Evolutionary conservation across 2,329 filamentous ascomycete species (phyloP), one percentile per base, ranked within the genome.

Genomic region (Colletotrichum magnum): DNA sequence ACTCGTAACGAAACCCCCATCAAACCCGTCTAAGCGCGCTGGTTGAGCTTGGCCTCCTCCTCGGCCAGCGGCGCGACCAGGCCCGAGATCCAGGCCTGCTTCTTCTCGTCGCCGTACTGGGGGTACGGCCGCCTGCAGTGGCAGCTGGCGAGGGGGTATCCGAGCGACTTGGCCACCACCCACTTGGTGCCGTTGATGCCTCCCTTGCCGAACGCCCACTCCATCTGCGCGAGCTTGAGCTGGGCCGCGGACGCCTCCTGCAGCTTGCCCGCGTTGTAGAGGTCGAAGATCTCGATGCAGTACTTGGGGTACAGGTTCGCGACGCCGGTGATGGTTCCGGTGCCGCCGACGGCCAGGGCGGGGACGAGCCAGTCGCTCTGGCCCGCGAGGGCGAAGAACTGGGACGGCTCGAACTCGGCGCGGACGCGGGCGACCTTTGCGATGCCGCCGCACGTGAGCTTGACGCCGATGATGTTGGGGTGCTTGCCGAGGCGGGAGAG

Each of bases 391-490:
- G 89, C 87, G 1, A 90, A 87, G 75, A 94, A 94, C 12, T 84
- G 78, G 2, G 87, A 83, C 0, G 85, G 78, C 0, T 84, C 78
- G 68, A 92, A 80, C 70, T 82, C 77, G 16, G 82, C 83, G 6
- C 79, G 76, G 4, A 94, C 84, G 9, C 92, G 84, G 4, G 89
- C 88, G 57, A 94, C 86, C 79, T 94, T 94, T 68, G 90, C 92
- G 39, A 93, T 92, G 73, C 89, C 90, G n/a, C 91, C 92, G 75
- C 92, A 93, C 2, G 91, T 93, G 64, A 93, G 81, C 81, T 93
- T 93, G 60, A 90, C 88, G 36, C 90, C 91, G 58, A 92, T 88
- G 72, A 93, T 91, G 72, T 92, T 92, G 50, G 84, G 80, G 75
- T 91, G 88, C 68, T 84, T 79, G 13, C 87, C 85, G 5, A 93